Evolutionary conservation across 495 filamentous ascomycete species (phyloP).

Genomic region (Amniculicola lignicola): DNA sequence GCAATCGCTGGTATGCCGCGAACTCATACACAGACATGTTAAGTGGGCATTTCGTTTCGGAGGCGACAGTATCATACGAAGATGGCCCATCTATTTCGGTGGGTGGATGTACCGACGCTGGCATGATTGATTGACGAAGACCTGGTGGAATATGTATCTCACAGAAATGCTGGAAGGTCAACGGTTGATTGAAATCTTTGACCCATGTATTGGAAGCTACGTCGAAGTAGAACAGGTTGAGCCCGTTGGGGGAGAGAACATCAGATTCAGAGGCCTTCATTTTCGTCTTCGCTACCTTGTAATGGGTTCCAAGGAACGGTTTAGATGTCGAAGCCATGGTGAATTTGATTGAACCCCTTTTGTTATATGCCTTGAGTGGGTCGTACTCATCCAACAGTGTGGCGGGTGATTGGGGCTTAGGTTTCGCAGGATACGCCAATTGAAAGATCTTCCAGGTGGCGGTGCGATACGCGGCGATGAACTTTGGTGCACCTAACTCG

Average conservation of each 20-base stretch:
- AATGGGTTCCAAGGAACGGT: slow-evolving; percentile 42
- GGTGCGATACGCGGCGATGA: slow-evolving; percentile 46
- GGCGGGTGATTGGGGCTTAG: neutral
- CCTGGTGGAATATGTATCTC: slow-evolving; percentile 30
- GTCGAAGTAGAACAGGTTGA: slow-evolving; percentile 41
- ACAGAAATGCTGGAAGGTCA: slow-evolving; percentile 41
- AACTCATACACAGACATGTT: slow-evolving; percentile 49
- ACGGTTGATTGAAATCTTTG: slow-evolving; percentile 22
- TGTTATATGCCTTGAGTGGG: slow-evolving; percentile 2
- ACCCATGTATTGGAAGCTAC: slow-evolving; percentile 34
- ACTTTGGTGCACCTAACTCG: slow-evolving; percentile 44
- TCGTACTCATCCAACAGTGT: slow-evolving; percentile 22
- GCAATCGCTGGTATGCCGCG: slow-evolving; percentile 48
- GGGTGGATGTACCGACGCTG: slow-evolving; percentile 22
- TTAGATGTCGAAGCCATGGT: slow-evolving; percentile 44
- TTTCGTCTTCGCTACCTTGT: slow-evolving; percentile 35
- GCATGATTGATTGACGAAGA: slow-evolving; percentile 17
- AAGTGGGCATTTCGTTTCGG: slow-evolving; percentile 48
- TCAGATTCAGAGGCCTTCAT: slow-evolving; percentile 31
- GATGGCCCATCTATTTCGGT: slow-evolving; percentile 44
- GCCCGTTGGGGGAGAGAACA: slow-evolving; percentile 36
- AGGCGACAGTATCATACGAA: slow-evolving; percentile 56
- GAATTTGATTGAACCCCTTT: slow-evolving; percentile 16
- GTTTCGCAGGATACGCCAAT: slow-evolving; percentile 25
- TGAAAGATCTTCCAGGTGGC: slow-evolving; percentile 41